phyloP scores from a whole-genome alignment of 225 moss, liverwort and hornwort species.

The Takakia lepidozioides region DNA sequence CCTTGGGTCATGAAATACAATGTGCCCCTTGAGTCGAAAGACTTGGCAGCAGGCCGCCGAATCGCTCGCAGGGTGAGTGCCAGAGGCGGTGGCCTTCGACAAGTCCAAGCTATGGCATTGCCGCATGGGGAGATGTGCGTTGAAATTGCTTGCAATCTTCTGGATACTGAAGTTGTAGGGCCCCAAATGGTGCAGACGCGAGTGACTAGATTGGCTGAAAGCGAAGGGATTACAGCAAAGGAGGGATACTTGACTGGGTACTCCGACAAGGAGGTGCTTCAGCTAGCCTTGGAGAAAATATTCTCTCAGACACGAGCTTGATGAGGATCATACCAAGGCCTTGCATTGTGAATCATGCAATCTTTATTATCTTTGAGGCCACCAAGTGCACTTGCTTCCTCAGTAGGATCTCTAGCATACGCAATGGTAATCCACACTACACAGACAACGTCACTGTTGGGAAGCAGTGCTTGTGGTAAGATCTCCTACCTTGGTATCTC shows the following conservation, averaged over 20 bases:
- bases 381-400: too few relatives aligned
- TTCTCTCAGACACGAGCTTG: too few relatives aligned
- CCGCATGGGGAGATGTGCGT: conserved; percentile 54
- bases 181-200: conserved; percentile 50
- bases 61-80: conserved; percentile 68
- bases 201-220: conserved; percentile 38
- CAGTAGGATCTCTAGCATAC: too few relatives aligned
- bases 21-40: conserved; percentile 43
- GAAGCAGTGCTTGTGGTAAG: too few relatives aligned
- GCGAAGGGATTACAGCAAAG: conserved; percentile 29
- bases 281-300: conserved; percentile 38
- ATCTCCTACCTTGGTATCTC: too few relatives aligned
- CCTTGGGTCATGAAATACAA: conserved; percentile 99
- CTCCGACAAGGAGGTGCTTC: conserved; percentile 45
- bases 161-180: conserved; percentile 41
- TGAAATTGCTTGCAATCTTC: conserved; percentile 90
- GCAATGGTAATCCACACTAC: too few relatives aligned
- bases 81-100: conserved; percentile 70
- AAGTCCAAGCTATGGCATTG: conserved; percentile 94
- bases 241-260: conserved; percentile 69
- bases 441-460: too few relatives aligned
- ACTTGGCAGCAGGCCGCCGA: conserved; percentile 35
- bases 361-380: too few relatives aligned
- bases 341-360: too few relatives aligned
- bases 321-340: too few relatives aligned